Percentiles rank a stretch among this genome's conserved stretches.
Conservation (phyloP, 371 early-diverging fungal species). For the Circinella minor region DNA sequence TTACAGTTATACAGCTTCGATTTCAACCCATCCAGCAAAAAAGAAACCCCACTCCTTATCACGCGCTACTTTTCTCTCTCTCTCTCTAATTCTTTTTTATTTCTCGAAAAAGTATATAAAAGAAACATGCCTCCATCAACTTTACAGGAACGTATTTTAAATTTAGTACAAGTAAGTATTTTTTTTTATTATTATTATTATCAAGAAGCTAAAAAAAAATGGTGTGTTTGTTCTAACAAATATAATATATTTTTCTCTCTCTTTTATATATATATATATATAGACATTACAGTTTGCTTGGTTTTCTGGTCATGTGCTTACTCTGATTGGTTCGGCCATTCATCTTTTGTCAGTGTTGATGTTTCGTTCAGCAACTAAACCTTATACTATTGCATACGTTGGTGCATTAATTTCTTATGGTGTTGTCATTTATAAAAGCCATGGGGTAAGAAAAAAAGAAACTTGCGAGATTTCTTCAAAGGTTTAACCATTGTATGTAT, state of each 20-base stretch:
- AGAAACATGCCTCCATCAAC: slow-evolving; percentile 28
- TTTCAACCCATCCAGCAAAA: too few relatives aligned
- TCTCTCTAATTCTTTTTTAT: slow-evolving; percentile 5
- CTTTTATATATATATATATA: background rate
- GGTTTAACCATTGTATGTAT: too few relatives aligned
- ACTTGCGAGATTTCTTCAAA: background rate
- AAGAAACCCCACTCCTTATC: too few relatives aligned
- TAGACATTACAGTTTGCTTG: slow-evolving; percentile 69
- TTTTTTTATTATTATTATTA: too few relatives aligned
- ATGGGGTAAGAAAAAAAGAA: slow-evolving; percentile 63
- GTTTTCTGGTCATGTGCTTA: slow-evolving; percentile 54
- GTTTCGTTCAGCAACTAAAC: slow-evolving; percentile 33
- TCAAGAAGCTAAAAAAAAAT: too few relatives aligned
- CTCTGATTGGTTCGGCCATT: slow-evolving; percentile 38
- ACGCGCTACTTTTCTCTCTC: slow-evolving; percentile 13
- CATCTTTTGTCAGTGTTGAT: slow-evolving; percentile 37
- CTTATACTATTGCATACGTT: slow-evolving; percentile 67
- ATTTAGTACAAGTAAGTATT: slow-evolving; percentile 18
- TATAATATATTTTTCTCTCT: background rate
- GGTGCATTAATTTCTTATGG: slow-evolving; percentile 83
- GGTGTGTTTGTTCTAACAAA: too few relatives aligned
- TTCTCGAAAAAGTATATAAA: background rate
- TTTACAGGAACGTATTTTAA: slow-evolving; percentile 30
- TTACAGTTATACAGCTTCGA: too few relatives aligned
- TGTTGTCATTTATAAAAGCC: slow-evolving; percentile 87